Evolutionary conservation across 2,329 filamentous ascomycete species (phyloP), one percentile per base, ranked within the genome.

Genomic region (Aspergillus sp.): DNA sequence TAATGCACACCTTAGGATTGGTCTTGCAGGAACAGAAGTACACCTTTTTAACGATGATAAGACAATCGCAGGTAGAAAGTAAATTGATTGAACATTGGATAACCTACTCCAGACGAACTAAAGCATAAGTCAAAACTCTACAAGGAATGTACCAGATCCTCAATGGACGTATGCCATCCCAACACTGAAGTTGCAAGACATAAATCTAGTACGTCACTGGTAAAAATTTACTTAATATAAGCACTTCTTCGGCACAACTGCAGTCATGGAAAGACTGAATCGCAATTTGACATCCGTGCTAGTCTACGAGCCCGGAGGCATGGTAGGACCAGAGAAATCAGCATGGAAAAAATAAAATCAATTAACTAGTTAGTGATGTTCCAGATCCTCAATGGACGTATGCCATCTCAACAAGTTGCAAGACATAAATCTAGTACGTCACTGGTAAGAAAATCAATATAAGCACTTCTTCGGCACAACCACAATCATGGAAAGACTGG

Each of bases 251-350:
- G 92, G 92, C 93, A 92, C 93, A 95, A 93, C 87, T 85, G 83
- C 87, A 92, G 91, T 89, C 91, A 96, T 88, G 79, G 67, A 74
- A 72, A 75, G 79, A 87, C 88, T 86, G 86, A 83, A 90, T 94
- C 95, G 93, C 87, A 97, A 96, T 96, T 96, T 96, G 92, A 97
- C 92, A 96, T 96, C 91, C 90, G 91, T 96, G 93, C 93, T 94
- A 80, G 67, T 24, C 14, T 42, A 42, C 36, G 36, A 29, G 7
- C 26, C 26, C 6, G 26, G 6, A 9, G 26, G 26, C 26, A 29
- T 29, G 26, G 26, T 12, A 12, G 12, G 32, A 12, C 26, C 26
- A 14, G 32, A 36, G 12, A 12, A 29, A 29, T 29, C 26, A 29
- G 26, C 26, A 29, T 29, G 26, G 9, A 2, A 29, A 29, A 7